Conservation (phyloP, 306 rosid species). For the Potentilla sterilis region DNA sequence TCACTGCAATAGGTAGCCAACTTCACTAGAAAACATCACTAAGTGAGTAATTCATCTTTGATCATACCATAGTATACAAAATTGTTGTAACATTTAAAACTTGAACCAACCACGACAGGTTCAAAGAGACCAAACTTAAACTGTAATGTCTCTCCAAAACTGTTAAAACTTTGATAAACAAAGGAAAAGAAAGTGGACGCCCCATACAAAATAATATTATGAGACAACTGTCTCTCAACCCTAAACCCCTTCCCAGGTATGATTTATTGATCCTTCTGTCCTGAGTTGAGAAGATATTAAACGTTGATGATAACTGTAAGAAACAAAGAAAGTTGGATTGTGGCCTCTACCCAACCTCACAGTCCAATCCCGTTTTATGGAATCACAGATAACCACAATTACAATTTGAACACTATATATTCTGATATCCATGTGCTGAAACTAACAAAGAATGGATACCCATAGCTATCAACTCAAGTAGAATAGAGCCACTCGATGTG, state of each 20-base stretch:
- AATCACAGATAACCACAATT: neutral
- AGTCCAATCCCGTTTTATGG: neutral
- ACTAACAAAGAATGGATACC: neutral
- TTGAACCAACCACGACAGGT: too few species aligned
- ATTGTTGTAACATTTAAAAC: too few species aligned
- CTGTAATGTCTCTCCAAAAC: too few species aligned
- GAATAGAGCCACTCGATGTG: neutral
- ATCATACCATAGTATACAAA: too few species aligned
- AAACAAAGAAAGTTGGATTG: neutral
- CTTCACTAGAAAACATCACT: too few species aligned
- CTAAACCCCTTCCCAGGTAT: neutral
- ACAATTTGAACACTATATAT: neutral
- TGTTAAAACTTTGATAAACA: too few species aligned
- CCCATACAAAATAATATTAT: too few species aligned
- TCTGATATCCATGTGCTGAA: neutral
- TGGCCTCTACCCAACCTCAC: neutral
- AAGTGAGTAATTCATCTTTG: too few species aligned
- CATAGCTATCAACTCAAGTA: neutral
- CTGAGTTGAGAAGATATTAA: neutral
- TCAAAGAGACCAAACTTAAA: too few species aligned
- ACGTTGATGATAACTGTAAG: too few species aligned
- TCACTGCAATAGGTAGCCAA: too few species aligned
- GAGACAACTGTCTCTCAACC: neutral
- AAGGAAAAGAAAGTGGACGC: too few species aligned
- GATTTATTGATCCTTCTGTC: neutral